Evolutionary conservation across 2,329 filamentous ascomycete genomes (phyloP).

Genomic region (Ophiostoma sp.): DNA sequence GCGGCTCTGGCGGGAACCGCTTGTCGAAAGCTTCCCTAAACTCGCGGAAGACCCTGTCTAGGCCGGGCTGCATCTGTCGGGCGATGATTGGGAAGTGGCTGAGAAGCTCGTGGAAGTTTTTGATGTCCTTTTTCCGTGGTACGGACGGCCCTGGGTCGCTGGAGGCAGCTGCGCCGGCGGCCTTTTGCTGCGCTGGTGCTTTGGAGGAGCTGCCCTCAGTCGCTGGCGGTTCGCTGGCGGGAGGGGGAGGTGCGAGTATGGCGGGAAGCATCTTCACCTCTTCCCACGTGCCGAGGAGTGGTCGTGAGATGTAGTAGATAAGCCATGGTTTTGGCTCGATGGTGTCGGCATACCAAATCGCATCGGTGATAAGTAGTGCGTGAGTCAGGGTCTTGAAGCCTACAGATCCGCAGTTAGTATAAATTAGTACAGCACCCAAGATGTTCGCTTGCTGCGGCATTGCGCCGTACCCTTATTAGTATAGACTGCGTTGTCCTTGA

Average conservation of each 20-base stretch:
- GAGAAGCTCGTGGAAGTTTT: slow-evolving; percentile 81
- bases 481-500: slow-evolving; percentile 89
- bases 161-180: slow-evolving; percentile 36
- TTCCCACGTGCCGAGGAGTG: slow-evolving; percentile 78
- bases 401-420: slow-evolving; percentile 34
- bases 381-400: slow-evolving; percentile 90
- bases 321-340: slow-evolving; percentile 90
- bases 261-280: slow-evolving; percentile 67
- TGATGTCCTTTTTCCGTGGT: slow-evolving; percentile 81
- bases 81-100: slow-evolving; percentile 93
- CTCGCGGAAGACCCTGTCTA: slow-evolving; percentile 85
- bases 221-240: background rate
- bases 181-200: slow-evolving; percentile 21
- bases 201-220: slow-evolving; percentile 17
- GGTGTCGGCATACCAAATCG: slow-evolving; percentile 82
- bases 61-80: slow-evolving; percentile 85
- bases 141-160: slow-evolving; percentile 39
- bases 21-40: slow-evolving; percentile 82
- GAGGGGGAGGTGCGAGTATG: slow-evolving; percentile 40
- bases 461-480: slow-evolving; percentile 75
- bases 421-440: background rate
- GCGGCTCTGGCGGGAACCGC: slow-evolving; percentile 54
- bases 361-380: slow-evolving; percentile 76
- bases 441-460: too few relatives aligned
- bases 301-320: slow-evolving; percentile 89